A percentile compares a stretch with the other conserved stretches of the same genome.
These are phyloP conservation scores for Aspergillus ibericus DNA, from an alignment of 2,329 filamentous ascomycete species.

Conservation along the genomic window DNA sequence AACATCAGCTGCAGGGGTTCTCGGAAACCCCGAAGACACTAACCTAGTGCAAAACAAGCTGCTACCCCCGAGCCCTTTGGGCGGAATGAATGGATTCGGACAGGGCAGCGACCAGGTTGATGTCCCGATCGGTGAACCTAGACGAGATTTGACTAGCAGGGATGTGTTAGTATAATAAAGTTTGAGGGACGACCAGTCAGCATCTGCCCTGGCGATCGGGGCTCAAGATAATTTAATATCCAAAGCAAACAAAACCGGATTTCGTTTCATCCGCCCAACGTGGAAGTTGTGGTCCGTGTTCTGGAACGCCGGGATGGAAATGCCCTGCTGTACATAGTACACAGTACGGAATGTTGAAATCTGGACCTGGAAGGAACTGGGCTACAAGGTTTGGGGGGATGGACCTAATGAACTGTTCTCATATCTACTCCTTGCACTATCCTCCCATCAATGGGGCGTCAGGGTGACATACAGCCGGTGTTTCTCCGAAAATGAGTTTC, in stretches of 20 bases:
- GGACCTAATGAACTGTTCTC: too few species aligned
- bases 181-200: background rate
- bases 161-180: background rate
- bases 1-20: background rate
- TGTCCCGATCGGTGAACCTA: background rate
- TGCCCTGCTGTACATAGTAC: background rate
- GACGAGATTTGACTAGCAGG: background rate
- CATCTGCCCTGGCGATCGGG: background rate
- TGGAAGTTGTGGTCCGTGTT: slow-evolving; percentile 4
- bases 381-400: too few species aligned
- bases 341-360: too few species aligned
- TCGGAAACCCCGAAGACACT: background rate
- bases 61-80: background rate
- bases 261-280: background rate
- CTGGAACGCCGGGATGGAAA: slow-evolving; percentile 2
- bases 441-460: background rate
- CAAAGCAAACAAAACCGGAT: background rate
- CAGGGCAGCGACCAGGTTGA: background rate
- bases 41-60: background rate
- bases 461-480: background rate
- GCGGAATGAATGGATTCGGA: background rate
- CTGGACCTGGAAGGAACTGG: too few species aligned
- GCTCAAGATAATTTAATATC: background rate
- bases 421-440: background rate
- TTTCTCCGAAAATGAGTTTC: background rate